phyloP scores from a whole-genome alignment of 179 eudicot species.

The Actinidia polygama region DNA sequence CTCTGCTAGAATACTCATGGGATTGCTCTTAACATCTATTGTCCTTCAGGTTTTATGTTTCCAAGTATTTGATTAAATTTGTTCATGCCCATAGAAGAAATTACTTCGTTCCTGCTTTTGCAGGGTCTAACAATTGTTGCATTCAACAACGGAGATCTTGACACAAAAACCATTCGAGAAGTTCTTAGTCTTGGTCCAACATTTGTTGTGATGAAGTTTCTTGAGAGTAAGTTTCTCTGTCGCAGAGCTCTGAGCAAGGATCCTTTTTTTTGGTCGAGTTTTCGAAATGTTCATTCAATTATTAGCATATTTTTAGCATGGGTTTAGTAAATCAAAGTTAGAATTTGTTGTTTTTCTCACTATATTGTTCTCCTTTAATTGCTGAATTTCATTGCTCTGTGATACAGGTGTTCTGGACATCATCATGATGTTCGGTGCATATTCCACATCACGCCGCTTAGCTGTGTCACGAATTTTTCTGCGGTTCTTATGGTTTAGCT shows the following conservation, averaged over 20 bases:
- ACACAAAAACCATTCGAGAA: conserved; percentile 57
- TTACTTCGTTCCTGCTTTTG: conserved; percentile 19
- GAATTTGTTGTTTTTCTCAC: background rate
- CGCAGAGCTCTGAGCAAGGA: background rate
- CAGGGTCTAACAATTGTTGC: conserved; percentile 89
- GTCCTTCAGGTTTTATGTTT: background rate
- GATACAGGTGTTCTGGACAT: conserved; percentile 82
- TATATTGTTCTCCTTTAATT: conserved; percentile 14
- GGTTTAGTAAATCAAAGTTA: background rate
- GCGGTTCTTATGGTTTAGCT: conserved; percentile 76
- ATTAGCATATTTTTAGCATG: background rate
- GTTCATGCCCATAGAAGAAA: background rate
- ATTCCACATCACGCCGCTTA: conserved; percentile 72
- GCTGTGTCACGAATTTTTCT: conserved; percentile 87
- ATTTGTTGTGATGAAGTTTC: conserved; percentile 87
- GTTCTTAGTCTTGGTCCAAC: conserved; percentile 98
- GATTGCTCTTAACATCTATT: background rate
- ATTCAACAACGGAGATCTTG: conserved; percentile 54
- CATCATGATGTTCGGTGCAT: conserved; percentile 97
- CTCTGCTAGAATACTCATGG: background rate
- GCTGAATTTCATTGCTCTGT: conserved; percentile 10
- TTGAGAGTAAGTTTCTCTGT: conserved; percentile 63
- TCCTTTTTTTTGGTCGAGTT: background rate
- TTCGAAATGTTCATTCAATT: background rate
- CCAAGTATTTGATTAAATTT: background rate